Evolutionary conservation across 306 rosid genomes (phyloP).

Genomic region (Quercus suber): DNA sequence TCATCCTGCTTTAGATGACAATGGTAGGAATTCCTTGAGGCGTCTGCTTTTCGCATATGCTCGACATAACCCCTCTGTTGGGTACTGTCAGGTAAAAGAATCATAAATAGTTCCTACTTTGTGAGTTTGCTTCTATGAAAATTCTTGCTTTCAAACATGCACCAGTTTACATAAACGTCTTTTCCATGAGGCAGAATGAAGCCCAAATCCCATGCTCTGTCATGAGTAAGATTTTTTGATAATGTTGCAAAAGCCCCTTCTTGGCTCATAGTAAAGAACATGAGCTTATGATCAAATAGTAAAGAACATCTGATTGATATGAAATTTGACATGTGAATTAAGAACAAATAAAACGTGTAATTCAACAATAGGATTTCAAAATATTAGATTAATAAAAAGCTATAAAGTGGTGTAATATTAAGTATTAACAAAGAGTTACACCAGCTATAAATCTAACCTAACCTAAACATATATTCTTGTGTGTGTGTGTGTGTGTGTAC

Average conservation of each 20-base stretch:
- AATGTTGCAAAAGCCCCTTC: background rate
- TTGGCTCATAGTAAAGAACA: background rate
- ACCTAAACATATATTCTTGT: too few relatives aligned
- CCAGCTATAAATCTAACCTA: too few relatives aligned
- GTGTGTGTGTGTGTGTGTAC: too few relatives aligned
- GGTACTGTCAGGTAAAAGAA: constrained; percentile 86
- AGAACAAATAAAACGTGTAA: too few relatives aligned
- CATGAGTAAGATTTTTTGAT: background rate
- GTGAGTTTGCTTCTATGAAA: constrained; percentile 14
- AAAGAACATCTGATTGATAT: too few relatives aligned
- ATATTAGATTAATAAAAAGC: too few relatives aligned
- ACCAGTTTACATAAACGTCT: constrained; percentile 2
- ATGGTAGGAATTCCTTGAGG: constrained; percentile 84
- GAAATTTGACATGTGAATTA: too few relatives aligned
- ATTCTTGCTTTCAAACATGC: constrained; percentile 2
- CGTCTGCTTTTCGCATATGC: constrained; percentile 91
- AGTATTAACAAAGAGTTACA: too few relatives aligned
- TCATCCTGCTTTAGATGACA: constrained; percentile 90
- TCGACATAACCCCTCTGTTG: constrained; percentile 89
- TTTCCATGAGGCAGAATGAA: constrained; percentile 2
- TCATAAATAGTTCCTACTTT: constrained; percentile 2
- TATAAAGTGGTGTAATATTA: too few relatives aligned
- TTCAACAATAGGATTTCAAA: too few relatives aligned
- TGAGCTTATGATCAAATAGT: too few relatives aligned
- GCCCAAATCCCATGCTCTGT: background rate